These are phyloP conservation scores for Lyophyllum shimeji DNA, from an alignment of 768 basidiomycete genomes.

Conservation along the genomic window DNA sequence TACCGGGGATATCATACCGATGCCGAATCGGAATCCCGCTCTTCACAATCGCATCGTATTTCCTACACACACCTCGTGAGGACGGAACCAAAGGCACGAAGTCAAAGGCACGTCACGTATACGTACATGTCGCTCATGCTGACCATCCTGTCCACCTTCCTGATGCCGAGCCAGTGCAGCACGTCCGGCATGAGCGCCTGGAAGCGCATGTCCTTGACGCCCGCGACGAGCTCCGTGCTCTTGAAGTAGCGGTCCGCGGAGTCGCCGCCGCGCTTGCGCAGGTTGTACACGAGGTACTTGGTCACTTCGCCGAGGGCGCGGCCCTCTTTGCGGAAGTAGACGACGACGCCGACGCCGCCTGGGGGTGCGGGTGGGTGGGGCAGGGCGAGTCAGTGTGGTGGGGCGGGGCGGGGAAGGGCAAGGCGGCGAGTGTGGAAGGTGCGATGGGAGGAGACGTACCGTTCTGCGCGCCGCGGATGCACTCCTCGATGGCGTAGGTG, in stretches of 20 bases:
- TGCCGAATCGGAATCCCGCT: constrained; percentile 81
- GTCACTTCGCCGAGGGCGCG: constrained; percentile 93
- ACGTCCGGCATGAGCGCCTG: constrained; percentile 95
- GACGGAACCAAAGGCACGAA: too few species aligned
- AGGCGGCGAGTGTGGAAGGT: too few species aligned
- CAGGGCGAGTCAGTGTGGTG: too few species aligned
- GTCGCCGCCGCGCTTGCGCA: constrained; percentile 93
- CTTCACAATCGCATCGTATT: constrained; percentile 92
- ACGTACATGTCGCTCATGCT: constrained; percentile 84
- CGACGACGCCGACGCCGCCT: constrained; percentile 90
- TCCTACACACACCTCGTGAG: too few species aligned
- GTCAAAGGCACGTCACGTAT: too few species aligned
- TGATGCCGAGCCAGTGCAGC: constrained; percentile 92
- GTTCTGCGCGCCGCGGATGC: constrained; percentile 68
- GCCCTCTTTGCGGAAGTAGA: constrained; percentile 95
- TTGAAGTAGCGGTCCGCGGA: constrained; percentile 93
- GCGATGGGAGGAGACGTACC: constrained; percentile 17
- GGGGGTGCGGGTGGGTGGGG: background rate
- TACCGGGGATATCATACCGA: constrained; percentile 86
- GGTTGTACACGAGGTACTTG: constrained; percentile 95
- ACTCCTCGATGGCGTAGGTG: constrained; percentile 91
- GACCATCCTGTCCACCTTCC: constrained; percentile 86
- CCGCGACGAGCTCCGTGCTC: constrained; percentile 89
- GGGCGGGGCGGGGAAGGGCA: background rate
- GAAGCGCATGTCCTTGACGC: constrained; percentile 97